Evolutionary conservation across 2,329 filamentous ascomycete species (phyloP).

Genomic region (Sarocladiaceae sp.): DNA sequence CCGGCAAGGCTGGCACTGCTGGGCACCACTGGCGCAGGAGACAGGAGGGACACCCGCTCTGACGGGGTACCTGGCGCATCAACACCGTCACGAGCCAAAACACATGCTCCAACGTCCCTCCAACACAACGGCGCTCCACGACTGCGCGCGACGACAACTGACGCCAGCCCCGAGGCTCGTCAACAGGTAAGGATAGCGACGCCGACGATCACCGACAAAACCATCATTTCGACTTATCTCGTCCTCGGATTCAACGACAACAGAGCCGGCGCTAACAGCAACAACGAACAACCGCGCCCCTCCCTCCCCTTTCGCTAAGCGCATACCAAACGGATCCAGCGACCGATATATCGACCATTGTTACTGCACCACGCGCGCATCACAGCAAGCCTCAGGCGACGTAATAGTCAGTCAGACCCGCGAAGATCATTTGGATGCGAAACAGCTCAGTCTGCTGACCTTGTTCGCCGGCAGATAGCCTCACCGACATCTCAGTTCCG

Average conservation of each 20-base stretch:
- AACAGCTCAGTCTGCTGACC: constrained; percentile 1
- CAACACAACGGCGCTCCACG: constrained; percentile 6
- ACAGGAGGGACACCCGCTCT: constrained; percentile 8
- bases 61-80: constrained; percentile 14
- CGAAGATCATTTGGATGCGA: too few species aligned
- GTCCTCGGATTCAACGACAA: too few species aligned
- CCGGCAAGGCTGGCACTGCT: constrained; percentile 15
- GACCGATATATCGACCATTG: background rate
- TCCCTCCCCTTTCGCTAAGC: background rate
- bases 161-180: background rate
- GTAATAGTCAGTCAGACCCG: too few species aligned
- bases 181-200: background rate
- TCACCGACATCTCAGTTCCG: background rate
- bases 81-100: constrained; percentile 22
- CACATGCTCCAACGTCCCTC: constrained; percentile 11
- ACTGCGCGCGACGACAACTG: constrained; percentile 7
- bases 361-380: too few species aligned
- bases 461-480: background rate
- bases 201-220: background rate
- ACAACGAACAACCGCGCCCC: constrained; percentile 2
- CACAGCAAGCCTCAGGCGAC: too few species aligned
- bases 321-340: constrained; percentile 4
- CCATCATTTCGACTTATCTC: too few species aligned
- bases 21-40: constrained; percentile 13
- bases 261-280: background rate